Evolutionary conservation across 2,329 filamentous ascomycete genomes (phyloP), one percentile per base, ranked within the genome.

Genomic region (Talaromyces atroroseus): DNA sequence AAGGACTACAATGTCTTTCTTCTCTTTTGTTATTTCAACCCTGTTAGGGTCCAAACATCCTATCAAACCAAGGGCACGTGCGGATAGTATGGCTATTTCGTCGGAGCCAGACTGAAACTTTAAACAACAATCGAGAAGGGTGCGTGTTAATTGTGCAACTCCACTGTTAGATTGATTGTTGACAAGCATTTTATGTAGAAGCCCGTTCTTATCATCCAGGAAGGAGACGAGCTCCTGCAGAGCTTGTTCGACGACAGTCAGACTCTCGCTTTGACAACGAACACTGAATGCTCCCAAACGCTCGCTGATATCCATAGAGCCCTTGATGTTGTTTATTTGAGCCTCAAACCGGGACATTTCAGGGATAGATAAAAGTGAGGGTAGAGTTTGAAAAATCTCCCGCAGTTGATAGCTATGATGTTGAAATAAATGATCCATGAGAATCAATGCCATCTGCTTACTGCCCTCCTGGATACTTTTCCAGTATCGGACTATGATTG

Each of bases 31-130:
- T 0, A 84, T 84, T 65, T 99, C 94, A 1, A 96, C 83, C 58
- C 89, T 85, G 65, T 95, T 96, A 1, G 92, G 87, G 70, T 99
- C 95, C 21, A 99, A 76, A 62, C 92, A 96, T 6, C 95, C 94
- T 53, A 99, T 85, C 20, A 95, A 80, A 0, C 95, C 95, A 40
- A 99, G 79, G 61, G 90, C 94, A 65, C 88, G 84, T 14, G 90
- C 88, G 60, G 89, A 90, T 2, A 95, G 77, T 18, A 83, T 78
- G 51, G 86, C 80, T 54, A 97, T 88, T 12, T 84, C 82, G 7
- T 78, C 70, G 44, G 88, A 82, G 12, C 80, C 78, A 51, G 83
- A 82, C 61, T 86, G 89, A 71, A 94, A 94, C 61, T 87, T 90
- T 54, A 91, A 84, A 50, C 87, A 88, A 52, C 89, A 92, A 72